These are phyloP conservation scores for Leishmania amazonensis DNA, from an alignment of 208 protist species.

Conservation along the genomic window DNA sequence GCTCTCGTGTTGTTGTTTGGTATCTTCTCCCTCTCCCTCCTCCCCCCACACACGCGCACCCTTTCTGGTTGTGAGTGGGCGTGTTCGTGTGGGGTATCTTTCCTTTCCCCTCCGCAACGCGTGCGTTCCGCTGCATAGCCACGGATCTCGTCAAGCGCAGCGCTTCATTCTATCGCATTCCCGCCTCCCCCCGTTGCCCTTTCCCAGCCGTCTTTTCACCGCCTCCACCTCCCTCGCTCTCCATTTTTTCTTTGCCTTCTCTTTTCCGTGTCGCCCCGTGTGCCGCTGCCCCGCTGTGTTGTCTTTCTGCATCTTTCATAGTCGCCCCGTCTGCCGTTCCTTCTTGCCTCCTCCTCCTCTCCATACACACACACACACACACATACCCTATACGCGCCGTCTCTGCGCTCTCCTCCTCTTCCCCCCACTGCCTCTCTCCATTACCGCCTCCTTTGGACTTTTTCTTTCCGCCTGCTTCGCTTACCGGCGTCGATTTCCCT, in stretches of 20 bases:
- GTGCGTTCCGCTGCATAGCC: background rate
- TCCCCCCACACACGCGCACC: background rate
- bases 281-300: background rate
- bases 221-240: too few species aligned
- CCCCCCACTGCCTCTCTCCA: too few species aligned
- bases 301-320: background rate
- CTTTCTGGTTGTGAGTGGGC: conserved; percentile 1
- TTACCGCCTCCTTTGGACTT: background rate
- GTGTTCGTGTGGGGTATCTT: background rate
- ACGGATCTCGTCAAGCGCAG: background rate
- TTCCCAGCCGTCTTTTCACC: too few species aligned
- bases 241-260: too few species aligned
- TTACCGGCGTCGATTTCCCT: background rate
- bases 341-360: background rate
- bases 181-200: background rate
- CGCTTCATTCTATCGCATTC: background rate
- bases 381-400: too few species aligned
- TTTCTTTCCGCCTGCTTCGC: background rate
- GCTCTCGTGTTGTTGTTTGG: conserved; percentile 10
- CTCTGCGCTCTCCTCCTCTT: background rate
- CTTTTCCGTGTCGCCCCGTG: background rate
- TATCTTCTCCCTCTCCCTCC: background rate
- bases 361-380: background rate
- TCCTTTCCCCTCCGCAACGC: background rate
- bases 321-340: background rate